These are phyloP conservation scores for Plantago ovata DNA, from an alignment of 257 asterid genomes.

Conservation along the genomic window DNA sequence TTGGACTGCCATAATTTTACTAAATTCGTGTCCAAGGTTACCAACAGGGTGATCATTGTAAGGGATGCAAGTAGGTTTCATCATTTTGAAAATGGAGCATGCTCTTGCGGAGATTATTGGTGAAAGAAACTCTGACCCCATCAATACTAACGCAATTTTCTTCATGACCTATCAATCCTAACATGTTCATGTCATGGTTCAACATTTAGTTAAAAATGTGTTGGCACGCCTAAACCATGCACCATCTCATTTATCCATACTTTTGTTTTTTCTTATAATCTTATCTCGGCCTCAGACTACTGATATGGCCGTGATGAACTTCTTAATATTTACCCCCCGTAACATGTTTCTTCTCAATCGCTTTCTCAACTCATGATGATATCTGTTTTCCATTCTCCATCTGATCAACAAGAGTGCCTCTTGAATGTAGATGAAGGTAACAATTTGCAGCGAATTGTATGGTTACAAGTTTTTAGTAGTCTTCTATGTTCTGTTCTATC, in stretches of 20 bases:
- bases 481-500: no score
- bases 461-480: no score
- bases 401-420: no score
- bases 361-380: no score
- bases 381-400: no score
- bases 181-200: background rate
- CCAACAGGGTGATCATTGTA: slow-evolving; percentile 53
- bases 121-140: slow-evolving; percentile 21
- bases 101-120: slow-evolving; percentile 95
- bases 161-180: slow-evolving; percentile 2
- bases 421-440: no score
- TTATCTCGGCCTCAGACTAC: no score
- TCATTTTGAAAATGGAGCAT: slow-evolving; percentile 65
- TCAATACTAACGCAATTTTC: background rate
- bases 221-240: background rate
- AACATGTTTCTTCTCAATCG: no score
- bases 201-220: background rate
- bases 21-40: slow-evolving; percentile 64
- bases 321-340: no score
- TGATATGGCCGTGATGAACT: no score
- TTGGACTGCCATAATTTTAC: slow-evolving; percentile 88
- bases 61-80: slow-evolving; percentile 96
- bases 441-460: no score
- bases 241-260: background rate
- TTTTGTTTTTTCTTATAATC: no score